These are phyloP conservation scores for Mallotus repandus DNA, from an alignment of 441 rosid species.

Conservation along the genomic window DNA sequence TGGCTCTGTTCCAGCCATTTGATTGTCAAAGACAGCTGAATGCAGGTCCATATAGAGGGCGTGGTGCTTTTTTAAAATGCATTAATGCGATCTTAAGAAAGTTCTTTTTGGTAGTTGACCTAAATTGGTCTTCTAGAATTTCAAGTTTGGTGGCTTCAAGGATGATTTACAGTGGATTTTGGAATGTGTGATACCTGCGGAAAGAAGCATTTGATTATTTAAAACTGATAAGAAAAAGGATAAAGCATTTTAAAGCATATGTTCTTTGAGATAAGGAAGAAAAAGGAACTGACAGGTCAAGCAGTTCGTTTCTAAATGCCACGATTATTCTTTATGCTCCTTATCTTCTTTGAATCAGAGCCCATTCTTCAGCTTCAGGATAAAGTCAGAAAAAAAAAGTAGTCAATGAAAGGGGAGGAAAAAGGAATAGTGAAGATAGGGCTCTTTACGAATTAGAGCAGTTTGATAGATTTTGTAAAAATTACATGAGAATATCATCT, in stretches of 20 bases:
- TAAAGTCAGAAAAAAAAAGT: not conserved
- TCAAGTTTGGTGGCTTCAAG: no score
- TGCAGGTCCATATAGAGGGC: not conserved
- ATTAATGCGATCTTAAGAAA: no score
- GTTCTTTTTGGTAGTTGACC: no score
- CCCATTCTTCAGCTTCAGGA: not conserved
- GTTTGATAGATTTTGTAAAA: no score
- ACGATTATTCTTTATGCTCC: not conserved
- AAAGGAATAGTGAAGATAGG: no score
- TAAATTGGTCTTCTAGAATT: no score
- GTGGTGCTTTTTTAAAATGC: not conserved
- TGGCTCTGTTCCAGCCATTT: not conserved
- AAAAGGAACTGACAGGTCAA: not conserved
- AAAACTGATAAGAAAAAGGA: not conserved
- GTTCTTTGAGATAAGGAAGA: not conserved
- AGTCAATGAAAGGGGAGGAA: not conserved
- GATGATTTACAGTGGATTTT: no score
- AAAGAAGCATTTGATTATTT: not conserved
- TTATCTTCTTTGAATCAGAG: not conserved
- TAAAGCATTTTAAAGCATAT: not conserved
- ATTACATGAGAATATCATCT: no score
- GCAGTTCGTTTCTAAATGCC: not conserved
- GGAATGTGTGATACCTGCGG: no score
- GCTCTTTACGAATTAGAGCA: no score
- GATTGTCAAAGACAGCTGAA: not conserved